Evolutionary conservation across 202 grass and related monocot species (phyloP).

Genomic region (Cymbopogon flexuosus): DNA sequence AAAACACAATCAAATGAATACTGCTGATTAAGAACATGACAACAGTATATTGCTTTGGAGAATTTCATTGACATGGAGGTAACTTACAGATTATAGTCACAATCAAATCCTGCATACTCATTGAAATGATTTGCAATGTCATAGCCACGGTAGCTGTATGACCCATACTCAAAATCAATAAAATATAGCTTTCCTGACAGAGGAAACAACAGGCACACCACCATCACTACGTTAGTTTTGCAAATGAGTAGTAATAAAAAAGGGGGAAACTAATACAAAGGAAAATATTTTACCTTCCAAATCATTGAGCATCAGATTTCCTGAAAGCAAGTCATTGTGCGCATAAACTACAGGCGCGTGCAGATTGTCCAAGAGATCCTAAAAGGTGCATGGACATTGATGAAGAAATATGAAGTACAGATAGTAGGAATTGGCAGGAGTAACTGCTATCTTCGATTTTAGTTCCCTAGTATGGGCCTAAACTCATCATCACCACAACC

Average conservation of each 20-base stretch:
- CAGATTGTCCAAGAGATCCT: conserved; percentile 73
- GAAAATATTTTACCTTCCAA: conserved; percentile 53
- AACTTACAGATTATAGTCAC: conserved; percentile 82
- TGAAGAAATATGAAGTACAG: conserved; percentile 8
- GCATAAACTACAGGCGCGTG: conserved; percentile 67
- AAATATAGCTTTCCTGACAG: conserved; percentile 83
- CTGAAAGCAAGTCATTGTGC: conserved; percentile 97
- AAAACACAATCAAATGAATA: conserved; percentile 33
- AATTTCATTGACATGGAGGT: neutral
- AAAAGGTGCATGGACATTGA: conserved; percentile 18
- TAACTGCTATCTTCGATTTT: neutral
- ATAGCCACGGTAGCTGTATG: conserved; percentile 88
- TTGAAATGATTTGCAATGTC: conserved; percentile 99
- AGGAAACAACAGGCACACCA: conserved; percentile 17
- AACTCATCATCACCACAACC: neutral
- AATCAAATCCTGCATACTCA: conserved; percentile 90
- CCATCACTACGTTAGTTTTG: neutral
- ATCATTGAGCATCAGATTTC: conserved; percentile 95
- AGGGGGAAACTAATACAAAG: neutral
- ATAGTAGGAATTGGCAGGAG: neutral
- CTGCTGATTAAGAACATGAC: conserved; percentile 10
- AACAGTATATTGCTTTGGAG: neutral
- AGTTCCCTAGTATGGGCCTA: neutral
- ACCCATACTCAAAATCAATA: conserved; percentile 98
- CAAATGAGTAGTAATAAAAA: conserved; percentile 21